Evolutionary conservation across 1,139 yeast species (phyloP), one percentile per base, ranked within the genome.

Genomic region (Lodderomyces orthopsilosis): DNA sequence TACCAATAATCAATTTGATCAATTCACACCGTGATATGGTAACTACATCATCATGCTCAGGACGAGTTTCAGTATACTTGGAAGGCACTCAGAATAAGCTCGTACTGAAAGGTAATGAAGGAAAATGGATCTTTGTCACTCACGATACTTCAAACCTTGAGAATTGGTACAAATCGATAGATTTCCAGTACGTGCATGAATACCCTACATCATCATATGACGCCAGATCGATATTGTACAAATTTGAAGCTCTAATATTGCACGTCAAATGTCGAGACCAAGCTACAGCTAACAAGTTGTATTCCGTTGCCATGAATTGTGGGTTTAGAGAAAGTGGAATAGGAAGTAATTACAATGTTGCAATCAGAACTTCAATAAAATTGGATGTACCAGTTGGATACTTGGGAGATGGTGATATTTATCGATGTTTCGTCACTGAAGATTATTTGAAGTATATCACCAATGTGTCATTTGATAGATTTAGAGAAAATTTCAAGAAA

Each of bases 271-370:
- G 96, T 56, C 72, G 93, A 38, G 75, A 81, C 51, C 63, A 70
- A 24, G 66, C 62, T 7, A 64, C 74, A 4, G 95, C 96, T 0
- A 70, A 74, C n/a, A 65, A 65, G 26, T 61, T 89, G 13, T 86
- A 82, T 52, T 77, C 82, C 27, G 65, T 77, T 0, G 95, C 95
- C 0, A 84, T 88, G 90, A 74, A 76, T 8, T 83, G 93, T 61
- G 96, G 96, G 6, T 89, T 85, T 56, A 70, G 96, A 55, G 96
- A 88, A 61, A 76, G 88, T 30, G 96, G 96, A 1, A 86, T 88
- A 41, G 94, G 95, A 4, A 75, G 83, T 35, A 86, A 86, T 54
- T 77, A 81, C 53, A 70, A 83, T n/a, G 95, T 87, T 3, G 95
- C 88, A 0, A 81, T 87, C 18, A 68, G 95, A 50, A 84, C 80